Percentiles rank a stretch among this genome's conserved stretches.
These are phyloP conservation scores for Hygrocybe coccinea DNA, from an alignment of 768 basidiomycete genomes.

Conservation along the genomic window DNA sequence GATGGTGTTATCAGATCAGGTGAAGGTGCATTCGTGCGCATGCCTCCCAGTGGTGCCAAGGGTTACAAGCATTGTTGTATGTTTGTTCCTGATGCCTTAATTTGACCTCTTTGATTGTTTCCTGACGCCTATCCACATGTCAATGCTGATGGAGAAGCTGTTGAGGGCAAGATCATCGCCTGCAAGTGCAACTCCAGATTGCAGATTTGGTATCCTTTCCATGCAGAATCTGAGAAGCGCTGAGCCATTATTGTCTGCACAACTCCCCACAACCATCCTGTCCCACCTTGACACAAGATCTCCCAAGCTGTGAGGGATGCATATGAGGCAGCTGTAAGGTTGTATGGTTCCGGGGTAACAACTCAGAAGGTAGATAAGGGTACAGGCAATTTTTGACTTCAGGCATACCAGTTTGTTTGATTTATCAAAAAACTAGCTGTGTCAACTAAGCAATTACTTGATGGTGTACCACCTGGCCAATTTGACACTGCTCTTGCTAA, in stretches of 20 bases:
- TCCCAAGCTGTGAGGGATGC: neutral
- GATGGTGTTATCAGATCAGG: neutral
- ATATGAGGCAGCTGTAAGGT: neutral
- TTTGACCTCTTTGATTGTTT: neutral
- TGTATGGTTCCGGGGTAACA: neutral
- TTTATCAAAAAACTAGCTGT: neutral
- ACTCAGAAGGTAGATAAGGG: neutral
- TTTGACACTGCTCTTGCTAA: neutral
- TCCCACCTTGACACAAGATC: neutral
- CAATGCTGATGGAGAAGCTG: neutral
- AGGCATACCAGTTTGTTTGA: neutral
- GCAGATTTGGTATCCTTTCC: neutral
- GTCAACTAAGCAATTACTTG: neutral
- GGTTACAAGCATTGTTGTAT: neutral
- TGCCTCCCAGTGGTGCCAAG: neutral
- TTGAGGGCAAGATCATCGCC: neutral
- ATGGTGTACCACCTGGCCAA: neutral
- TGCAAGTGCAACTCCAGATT: neutral
- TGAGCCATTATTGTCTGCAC: neutral
- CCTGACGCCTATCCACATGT: neutral
- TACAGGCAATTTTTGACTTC: neutral
- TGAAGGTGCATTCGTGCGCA: neutral
- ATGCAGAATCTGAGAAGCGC: neutral
- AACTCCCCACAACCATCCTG: neutral
- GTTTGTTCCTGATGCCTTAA: neutral